phyloP scores from a whole-genome alignment of 805 yeast species.

The Yamadazyma takamatsuzukensis region DNA sequence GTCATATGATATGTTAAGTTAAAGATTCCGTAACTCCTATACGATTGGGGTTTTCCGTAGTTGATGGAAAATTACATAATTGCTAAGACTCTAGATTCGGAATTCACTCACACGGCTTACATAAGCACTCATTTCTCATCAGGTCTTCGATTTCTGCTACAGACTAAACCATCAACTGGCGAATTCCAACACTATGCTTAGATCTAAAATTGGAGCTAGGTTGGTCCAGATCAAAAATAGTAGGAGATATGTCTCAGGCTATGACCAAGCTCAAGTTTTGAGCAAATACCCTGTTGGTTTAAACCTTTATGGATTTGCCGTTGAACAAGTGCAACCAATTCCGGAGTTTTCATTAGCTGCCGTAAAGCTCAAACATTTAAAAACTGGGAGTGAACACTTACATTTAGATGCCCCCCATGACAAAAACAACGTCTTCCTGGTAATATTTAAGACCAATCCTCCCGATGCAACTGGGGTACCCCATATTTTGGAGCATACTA shows the following conservation, averaged over 20 bases:
- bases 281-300: constrained; percentile 61
- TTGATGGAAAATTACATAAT: too few species aligned
- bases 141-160: too few species aligned
- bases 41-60: too few species aligned
- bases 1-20: too few species aligned
- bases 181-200: constrained; percentile 3
- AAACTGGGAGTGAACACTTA: constrained; percentile 74
- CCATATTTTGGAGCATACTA: constrained; percentile 93
- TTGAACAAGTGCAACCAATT: constrained; percentile 61
- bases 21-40: too few species aligned
- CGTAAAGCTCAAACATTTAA: constrained; percentile 61
- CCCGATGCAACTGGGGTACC: constrained; percentile 96
- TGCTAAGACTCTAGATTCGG: too few species aligned
- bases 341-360: constrained; percentile 85
- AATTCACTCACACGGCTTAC: too few species aligned
- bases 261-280: constrained; percentile 8
- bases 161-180: neutral
- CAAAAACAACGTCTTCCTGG: constrained; percentile 79
- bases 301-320: constrained; percentile 60
- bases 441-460: constrained; percentile 90
- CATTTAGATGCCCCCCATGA: constrained; percentile 82
- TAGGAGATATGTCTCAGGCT: constrained; percentile 5
- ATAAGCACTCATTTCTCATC: too few species aligned
- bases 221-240: neutral
- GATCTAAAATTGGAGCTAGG: constrained; percentile 2